Evolutionary conservation across 148 eudicot genomes (phyloP).

Genomic region (Arctostaphylos glauca): DNA sequence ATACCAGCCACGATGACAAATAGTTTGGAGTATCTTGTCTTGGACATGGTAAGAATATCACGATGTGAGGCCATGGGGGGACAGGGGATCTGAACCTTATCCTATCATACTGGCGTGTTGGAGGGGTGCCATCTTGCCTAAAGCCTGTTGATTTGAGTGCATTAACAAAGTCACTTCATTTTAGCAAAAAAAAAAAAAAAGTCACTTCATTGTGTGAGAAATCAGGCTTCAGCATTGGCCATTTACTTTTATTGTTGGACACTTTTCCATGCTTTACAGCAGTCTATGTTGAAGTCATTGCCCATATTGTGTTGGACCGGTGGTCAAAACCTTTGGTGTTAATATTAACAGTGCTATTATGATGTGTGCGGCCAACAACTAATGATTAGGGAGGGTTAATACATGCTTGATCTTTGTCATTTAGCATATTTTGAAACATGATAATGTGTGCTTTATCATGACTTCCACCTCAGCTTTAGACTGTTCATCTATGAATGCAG

Average conservation of each 20-base stretch:
- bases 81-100: too few relatives aligned
- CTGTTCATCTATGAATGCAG: constrained; percentile 40
- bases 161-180: neutral
- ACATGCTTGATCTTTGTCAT: neutral
- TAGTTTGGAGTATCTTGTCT: neutral
- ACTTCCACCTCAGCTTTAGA: constrained; percentile 3
- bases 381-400: neutral
- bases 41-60: neutral
- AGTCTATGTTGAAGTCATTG: neutral
- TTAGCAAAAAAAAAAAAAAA: too few relatives aligned
- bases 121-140: neutral
- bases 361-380: neutral
- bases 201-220: neutral
- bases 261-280: neutral
- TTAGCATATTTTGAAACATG: constrained; percentile 7
- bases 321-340: neutral
- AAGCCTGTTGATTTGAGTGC: neutral
- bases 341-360: neutral
- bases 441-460: neutral
- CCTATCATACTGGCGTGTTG: too few relatives aligned
- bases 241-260: neutral
- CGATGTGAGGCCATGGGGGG: too few relatives aligned
- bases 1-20: neutral
- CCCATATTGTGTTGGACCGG: neutral
- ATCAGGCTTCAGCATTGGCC: neutral